Evolutionary conservation across 176 grass and related monocot species (phyloP).

Genomic region (Oryza glaberrima): DNA sequence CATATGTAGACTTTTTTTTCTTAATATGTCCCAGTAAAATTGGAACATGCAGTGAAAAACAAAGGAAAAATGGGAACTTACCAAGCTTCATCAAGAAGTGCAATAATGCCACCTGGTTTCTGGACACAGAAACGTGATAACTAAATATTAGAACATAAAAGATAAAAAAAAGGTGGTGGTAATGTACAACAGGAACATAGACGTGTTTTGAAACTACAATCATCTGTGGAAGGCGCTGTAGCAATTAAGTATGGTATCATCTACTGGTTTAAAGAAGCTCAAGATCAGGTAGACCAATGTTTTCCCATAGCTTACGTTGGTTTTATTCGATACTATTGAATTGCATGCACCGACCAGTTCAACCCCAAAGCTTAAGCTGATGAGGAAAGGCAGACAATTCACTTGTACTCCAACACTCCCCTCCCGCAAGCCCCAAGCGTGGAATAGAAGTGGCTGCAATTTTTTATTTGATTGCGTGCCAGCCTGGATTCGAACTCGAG

Average conservation of each 20-base stretch:
- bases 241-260: constrained; percentile 9
- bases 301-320: constrained; percentile 15
- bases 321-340: neutral
- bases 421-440: too few relatives aligned
- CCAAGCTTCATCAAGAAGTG: constrained; percentile 98
- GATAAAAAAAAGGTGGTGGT: constrained; percentile 15
- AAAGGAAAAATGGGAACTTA: constrained; percentile 43
- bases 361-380: too few relatives aligned
- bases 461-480: too few relatives aligned
- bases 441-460: too few relatives aligned
- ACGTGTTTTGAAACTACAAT: constrained; percentile 27
- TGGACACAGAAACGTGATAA: constrained; percentile 59
- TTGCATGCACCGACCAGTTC: too few relatives aligned
- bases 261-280: neutral
- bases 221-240: constrained; percentile 15
- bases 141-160: constrained; percentile 32
- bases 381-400: too few relatives aligned
- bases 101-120: constrained; percentile 97
- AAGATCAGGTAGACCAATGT: constrained; percentile 33
- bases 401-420: too few relatives aligned
- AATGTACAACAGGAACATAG: constrained; percentile 18
- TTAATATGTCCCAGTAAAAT: constrained; percentile 11
- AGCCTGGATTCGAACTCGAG: too few relatives aligned
- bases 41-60: constrained; percentile 16
- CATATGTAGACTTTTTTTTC: neutral